These are phyloP conservation scores for Jimgerdemannia lactiflua DNA, from an alignment of 192 early-diverging fungal genomes.

Conservation along the genomic window DNA sequence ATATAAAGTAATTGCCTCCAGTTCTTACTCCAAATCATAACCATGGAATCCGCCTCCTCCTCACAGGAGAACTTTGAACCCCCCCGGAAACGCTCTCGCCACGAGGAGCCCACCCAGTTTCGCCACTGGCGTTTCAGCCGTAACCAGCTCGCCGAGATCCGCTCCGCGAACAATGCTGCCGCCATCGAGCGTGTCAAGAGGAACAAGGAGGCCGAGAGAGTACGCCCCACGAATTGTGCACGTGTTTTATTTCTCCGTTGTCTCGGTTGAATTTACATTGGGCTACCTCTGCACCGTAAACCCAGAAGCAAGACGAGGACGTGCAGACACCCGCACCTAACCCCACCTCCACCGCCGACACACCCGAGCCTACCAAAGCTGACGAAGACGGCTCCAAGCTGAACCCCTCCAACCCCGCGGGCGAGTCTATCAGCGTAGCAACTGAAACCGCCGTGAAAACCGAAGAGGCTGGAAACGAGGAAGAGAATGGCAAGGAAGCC, in stretches of 20 bases:
- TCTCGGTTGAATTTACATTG: background rate
- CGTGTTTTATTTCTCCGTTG: background rate
- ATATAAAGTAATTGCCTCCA: too few species aligned
- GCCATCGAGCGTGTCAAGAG: conserved; percentile 54
- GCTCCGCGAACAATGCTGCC: conserved; percentile 50
- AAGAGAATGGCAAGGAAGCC: too few species aligned
- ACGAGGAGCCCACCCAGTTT: conserved; percentile 54
- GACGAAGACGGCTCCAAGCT: background rate
- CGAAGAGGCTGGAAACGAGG: too few species aligned
- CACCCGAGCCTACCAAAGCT: background rate
- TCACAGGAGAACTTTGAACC: too few species aligned
- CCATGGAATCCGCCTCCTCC: too few species aligned
- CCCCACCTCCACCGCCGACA: background rate
- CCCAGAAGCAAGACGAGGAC: background rate
- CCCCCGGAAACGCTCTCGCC: background rate
- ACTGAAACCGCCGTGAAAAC: too few species aligned
- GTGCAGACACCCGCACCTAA: background rate
- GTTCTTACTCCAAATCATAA: too few species aligned
- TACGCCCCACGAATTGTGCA: conserved; percentile 10
- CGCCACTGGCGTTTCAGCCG: conserved; percentile 71
- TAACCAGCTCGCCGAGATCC: conserved; percentile 47
- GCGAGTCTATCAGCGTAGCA: too few species aligned
- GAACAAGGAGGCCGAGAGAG: conserved; percentile 54
- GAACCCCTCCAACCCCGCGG: background rate
- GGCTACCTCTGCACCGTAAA: background rate